phyloP scores from a whole-genome alignment of 495 filamentous ascomycete genomes.

The Trichoderma reesei region DNA sequence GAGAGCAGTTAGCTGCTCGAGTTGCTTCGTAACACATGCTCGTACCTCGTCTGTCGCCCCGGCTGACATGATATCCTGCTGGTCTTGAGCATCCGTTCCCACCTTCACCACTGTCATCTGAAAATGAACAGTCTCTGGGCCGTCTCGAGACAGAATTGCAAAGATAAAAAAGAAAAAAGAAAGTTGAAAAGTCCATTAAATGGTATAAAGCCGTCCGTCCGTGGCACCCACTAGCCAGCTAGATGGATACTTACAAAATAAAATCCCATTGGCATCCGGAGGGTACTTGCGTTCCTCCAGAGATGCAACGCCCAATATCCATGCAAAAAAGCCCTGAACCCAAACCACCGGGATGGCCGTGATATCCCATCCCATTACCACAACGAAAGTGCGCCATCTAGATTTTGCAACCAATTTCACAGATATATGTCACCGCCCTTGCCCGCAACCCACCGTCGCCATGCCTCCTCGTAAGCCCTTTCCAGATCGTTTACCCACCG shows the following conservation, averaged over 20 bases:
- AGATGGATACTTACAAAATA: not conserved
- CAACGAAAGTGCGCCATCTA: conserved; percentile 6
- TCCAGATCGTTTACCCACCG: conserved; percentile 93
- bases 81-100: not conserved
- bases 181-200: not conserved
- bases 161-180: not conserved
- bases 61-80: not conserved
- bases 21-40: no score
- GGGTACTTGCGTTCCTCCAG: not conserved
- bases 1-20: no score
- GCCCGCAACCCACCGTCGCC: conserved; percentile 76
- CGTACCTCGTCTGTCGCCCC: no score
- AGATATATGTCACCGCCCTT: conserved; percentile 85
- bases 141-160: not conserved
- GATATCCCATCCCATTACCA: not conserved
- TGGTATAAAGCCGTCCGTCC: not conserved
- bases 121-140: not conserved
- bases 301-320: not conserved
- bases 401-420: conserved; percentile 14
- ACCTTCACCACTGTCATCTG: not conserved
- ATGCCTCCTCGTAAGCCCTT: conserved; percentile 77
- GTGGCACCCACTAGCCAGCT: not conserved
- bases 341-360: no score
- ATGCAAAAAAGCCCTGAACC: not conserved
- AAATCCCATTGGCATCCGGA: not conserved